Conservation (phyloP, 257 asterid species). For the Lantana camara region DNA sequence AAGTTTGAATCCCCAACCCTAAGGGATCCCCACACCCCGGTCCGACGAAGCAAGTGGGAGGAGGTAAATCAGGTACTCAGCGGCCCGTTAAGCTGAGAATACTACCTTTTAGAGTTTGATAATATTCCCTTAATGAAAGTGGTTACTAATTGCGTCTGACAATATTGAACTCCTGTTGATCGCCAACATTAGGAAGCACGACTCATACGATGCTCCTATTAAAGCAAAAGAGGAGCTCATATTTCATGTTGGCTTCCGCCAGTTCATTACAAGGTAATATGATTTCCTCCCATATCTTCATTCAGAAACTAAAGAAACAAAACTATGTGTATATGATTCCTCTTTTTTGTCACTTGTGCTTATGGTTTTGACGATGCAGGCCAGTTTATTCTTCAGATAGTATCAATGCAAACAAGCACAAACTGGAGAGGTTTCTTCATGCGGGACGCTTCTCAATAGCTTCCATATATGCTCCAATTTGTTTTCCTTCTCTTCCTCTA, state of each 20-base stretch:
- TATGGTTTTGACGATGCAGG: conserved; percentile 50
- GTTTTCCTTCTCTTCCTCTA: conserved; percentile 75
- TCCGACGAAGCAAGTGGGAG: no score
- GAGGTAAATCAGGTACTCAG: no score
- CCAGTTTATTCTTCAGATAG: conserved; percentile 83
- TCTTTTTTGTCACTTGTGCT: conserved; percentile 2
- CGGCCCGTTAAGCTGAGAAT: no score
- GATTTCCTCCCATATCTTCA: conserved; percentile 18
- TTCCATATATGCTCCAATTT: conserved; percentile 86
- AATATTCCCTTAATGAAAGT: neutral
- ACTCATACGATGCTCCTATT: conserved; percentile 75
- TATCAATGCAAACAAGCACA: conserved; percentile 76
- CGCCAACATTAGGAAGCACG: conserved; percentile 84
- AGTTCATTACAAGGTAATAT: conserved; percentile 63
- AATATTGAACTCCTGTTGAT: conserved; percentile 13
- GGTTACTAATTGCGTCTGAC: conserved; percentile 18
- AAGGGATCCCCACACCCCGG: no score
- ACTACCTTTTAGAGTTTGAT: no score
- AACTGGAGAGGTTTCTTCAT: conserved; percentile 99
- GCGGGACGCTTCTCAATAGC: conserved; percentile 84
- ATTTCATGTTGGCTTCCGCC: conserved; percentile 97
- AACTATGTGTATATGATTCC: neutral
- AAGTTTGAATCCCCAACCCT: no score
- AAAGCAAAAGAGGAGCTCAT: conserved; percentile 92
- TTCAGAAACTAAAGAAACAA: conserved; percentile 1